phyloP scores from a whole-genome alignment of 2,329 filamentous ascomycete species.

The Aspergillus sp. region DNA sequence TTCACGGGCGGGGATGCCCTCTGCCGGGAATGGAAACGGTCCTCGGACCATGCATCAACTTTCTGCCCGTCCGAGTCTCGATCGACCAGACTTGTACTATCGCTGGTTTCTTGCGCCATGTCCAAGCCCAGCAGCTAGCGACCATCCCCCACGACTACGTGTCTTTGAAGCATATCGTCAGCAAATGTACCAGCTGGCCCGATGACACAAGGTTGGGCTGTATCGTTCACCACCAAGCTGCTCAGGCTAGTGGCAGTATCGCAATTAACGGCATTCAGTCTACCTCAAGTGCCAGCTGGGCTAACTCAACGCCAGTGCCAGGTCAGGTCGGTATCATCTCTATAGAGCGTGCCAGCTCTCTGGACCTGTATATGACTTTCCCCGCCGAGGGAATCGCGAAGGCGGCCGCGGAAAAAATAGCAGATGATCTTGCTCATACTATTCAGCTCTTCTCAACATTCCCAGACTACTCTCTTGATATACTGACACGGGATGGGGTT shows the following conservation, averaged over 20 bases:
- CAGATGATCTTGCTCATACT: neutral
- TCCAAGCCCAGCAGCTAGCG: neutral
- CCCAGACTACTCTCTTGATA: neutral
- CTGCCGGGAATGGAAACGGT: neutral
- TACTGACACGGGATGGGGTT: neutral
- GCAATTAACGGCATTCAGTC: neutral
- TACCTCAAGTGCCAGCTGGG: neutral
- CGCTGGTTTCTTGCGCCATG: neutral
- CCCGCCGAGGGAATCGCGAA: neutral
- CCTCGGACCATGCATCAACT: neutral
- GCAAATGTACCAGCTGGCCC: neutral
- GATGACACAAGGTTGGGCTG: neutral
- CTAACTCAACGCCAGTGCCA: neutral
- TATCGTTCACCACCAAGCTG: neutral
- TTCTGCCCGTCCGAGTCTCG: neutral
- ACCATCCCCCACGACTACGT: neutral
- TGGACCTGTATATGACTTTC: neutral
- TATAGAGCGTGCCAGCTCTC: neutral
- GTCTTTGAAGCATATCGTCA: neutral
- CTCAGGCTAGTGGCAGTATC: neutral
- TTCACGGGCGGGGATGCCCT: neutral
- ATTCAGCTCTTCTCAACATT: neutral
- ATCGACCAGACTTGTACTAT: neutral
- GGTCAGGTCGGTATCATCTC: neutral
- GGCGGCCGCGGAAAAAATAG: neutral